Conservation (phyloP, 108 stramenopile species). For the Poteriospumella lacustris region DNA sequence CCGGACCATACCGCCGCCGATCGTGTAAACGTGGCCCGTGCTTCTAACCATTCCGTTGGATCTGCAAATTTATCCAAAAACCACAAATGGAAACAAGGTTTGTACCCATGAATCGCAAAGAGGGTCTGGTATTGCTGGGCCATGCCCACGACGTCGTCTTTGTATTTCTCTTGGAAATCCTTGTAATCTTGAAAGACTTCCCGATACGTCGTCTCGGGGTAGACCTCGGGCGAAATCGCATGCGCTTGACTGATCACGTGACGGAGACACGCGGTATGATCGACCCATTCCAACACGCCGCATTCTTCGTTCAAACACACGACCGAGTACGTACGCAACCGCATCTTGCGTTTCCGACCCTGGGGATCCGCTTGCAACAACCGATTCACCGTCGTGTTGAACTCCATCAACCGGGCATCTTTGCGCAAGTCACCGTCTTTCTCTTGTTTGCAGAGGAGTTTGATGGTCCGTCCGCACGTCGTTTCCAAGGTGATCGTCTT, state of each 20-base stretch:
- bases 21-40: constrained; percentile 79
- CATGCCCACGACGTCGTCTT: neutral
- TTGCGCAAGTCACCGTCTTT: constrained; percentile 94
- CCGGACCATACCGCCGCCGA: constrained; percentile 85
- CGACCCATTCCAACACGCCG: constrained; percentile 97
- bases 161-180: neutral
- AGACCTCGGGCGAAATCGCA: neutral
- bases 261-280: constrained; percentile 75
- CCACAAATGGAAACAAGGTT: constrained; percentile 79
- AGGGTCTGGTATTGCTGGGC: constrained; percentile 37
- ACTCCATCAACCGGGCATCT: constrained; percentile 96
- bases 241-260: constrained; percentile 59
- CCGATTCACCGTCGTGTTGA: constrained; percentile 91
- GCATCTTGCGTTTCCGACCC: constrained; percentile 57
- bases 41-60: constrained; percentile 93
- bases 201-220: neutral
- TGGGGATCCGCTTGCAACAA: constrained; percentile 62
- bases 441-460: constrained; percentile 96
- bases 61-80: constrained; percentile 84
- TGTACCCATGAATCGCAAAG: neutral
- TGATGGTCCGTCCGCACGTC: constrained; percentile 43
- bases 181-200: neutral
- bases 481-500: constrained; percentile 71
- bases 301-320: constrained; percentile 93
- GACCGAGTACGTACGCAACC: constrained; percentile 89